A percentile compares a stretch with the other conserved stretches of the same genome.
phyloP scores from a whole-genome alignment of 495 filamentous ascomycete genomes.

The Daldinia childiae region DNA sequence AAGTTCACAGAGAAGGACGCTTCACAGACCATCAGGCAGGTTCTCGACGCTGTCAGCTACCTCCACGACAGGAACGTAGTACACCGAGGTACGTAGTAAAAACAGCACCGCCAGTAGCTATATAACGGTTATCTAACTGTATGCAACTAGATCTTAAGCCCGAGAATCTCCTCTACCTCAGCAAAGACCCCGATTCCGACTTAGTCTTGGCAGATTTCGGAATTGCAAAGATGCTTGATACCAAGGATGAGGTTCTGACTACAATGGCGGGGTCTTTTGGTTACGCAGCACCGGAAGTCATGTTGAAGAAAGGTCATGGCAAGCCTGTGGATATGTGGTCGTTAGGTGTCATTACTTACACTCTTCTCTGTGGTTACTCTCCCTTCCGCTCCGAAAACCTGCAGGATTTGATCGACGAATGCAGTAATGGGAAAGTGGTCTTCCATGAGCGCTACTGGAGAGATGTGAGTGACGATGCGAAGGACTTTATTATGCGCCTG shows the following conservation, averaged over 20 bases:
- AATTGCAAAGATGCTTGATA: constrained; percentile 98
- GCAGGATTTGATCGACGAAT: constrained; percentile 94
- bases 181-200: constrained; percentile 75
- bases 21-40: constrained; percentile 93
- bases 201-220: constrained; percentile 97
- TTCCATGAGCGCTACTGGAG: constrained; percentile 99
- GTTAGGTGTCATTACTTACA: constrained; percentile 98
- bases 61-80: constrained; percentile 96
- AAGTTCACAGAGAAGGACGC: constrained; percentile 99
- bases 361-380: constrained; percentile 98
- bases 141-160: constrained; percentile 85
- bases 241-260: constrained; percentile 86
- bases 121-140: constrained; percentile 3
- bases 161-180: constrained; percentile 96
- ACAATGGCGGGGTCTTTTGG: constrained; percentile 99
- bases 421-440: constrained; percentile 84
- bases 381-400: constrained; percentile 96
- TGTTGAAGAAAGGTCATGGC: constrained; percentile 96
- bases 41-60: constrained; percentile 93
- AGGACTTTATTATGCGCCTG: constrained; percentile 88
- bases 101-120: background rate
- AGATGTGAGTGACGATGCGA: constrained; percentile 94
- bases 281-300: constrained; percentile 97
- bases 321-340: constrained; percentile 99
- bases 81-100: constrained; percentile 76